Evolutionary conservation across 83 land plant species (phyloP), one percentile per base, ranked within the genome.

Genomic region (Picea engelmannii): DNA sequence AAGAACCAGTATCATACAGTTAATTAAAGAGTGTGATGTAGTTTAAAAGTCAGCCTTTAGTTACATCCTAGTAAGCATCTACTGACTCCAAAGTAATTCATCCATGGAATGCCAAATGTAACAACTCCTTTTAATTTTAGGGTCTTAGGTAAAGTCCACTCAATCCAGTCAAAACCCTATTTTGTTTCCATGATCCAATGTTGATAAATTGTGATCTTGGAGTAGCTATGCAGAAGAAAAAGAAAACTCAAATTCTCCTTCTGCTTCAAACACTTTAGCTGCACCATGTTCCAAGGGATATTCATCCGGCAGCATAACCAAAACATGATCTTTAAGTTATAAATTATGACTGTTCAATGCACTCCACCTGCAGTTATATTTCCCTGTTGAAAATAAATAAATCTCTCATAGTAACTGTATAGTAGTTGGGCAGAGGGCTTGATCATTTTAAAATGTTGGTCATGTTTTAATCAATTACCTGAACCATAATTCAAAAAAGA

Each of bases 251-350:
- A 66, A 20, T 75, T 21, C 15, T 74, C 23, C 27, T 8, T 24
- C 12, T 74, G 47, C 58, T 74, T 44, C 59, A 47, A 6, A 25
- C 77, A 74, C 58, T 44, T 74, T 6, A 73, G 59, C 77, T 74
- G 9, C n/a, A 49, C 11, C 74, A 70, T 31, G 40, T 21, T 21
- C 13, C 66, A 65, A 67, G 12, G 40, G 70, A 40, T 70, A 70
- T 44, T 16, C 38, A 70, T 70, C 75, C 47, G 18, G 40, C 40
- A 70, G 38, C 75, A 47, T 47, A 17, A 40, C n/a, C 47, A 40
- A 38, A 40, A 40, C 24, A 31, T 38, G 13, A 2, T 47, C 77
- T 47, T 47, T 31, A 47, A 47, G 9, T 74, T 74, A 58, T 74
- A 74, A 23, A 74, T 55, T 52, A 44, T 3, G 35, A 13, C 17